Base-by-base conservation (phyloP, 305 asterid species). In the Nicotiana rustica region DNA sequence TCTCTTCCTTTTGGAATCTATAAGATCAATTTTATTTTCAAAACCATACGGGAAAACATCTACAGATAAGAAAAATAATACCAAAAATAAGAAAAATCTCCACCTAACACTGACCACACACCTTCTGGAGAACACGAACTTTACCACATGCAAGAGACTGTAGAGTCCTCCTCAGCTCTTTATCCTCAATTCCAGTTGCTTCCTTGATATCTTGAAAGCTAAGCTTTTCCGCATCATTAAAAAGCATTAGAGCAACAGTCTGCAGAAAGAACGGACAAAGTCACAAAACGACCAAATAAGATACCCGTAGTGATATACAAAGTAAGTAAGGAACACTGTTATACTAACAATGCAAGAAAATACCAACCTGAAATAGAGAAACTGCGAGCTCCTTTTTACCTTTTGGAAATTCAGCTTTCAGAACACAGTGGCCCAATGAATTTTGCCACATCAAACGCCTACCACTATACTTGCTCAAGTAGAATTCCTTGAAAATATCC, bases 361-460 rank as follows among this genome's bases (percentile, higher is more conserved):
- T 29, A 49, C 44, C 25, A 73, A 73, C 98, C 98, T 97, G 99
- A 90, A 93, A 97, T 55, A 97, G 91, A 73, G 99, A 97, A 87
- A 97, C 98, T 29, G 99, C 97, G 83, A 97, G 93, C 94, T 95
- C 99, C 93, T 95, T 97, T 88, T 89, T 95, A 82, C 97, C 98
- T 86, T 93, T 95, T 4, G 90, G 92, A 84, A 97, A 97, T 79
- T 92, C 97, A 17, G 97, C 97, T 88, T 97, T 97, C 62, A 97
- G 92, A 69, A 97, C 98, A 85, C 98, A 97, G 66, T 97, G 97
- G 29, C 98, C 99, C 87, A 97, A 88, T 35, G 98, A 95, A 81
- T 93, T 97, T 88, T 97, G 98, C 98, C 99, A 97, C 98, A 97
- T 95, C 85, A 97, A 91, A 77, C 99, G 91, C 90, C 99, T 92